Base-by-base conservation (phyloP, 305 asterid genomes). In the Fraxinus greggii region DNA sequence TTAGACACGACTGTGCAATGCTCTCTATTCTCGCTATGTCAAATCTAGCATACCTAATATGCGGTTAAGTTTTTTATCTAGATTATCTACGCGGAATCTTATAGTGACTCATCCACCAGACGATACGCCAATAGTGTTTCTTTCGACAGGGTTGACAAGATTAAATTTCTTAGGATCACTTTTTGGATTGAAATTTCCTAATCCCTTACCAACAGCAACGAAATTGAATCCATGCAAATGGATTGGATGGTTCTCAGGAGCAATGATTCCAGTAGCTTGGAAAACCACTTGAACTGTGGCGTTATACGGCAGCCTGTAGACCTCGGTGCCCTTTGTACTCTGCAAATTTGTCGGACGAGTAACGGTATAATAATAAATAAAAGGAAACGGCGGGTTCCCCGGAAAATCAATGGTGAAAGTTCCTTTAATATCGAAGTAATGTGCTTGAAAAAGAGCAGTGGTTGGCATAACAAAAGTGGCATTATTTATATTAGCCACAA, bases 41-140 rank as follows among this genome's bases (percentile, higher is more conserved):
- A 3, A 54, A n/a, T 54, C 65, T 5, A 26, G 72, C 15, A 10
- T 26, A 24, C 3, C 72, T 5, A 21, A 24, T 24, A 19, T 23
- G 29, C 2, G 21, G 23, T 21, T 7, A 2, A 19, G 29, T 1
- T 19, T 56, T 56, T 33, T 82, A 93, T 98, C 98, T 83, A 98
- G 98, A 81, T 93, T 93, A 77, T 95, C 98, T 5, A 97, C 94
- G 12, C 77, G 91, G 83, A 93, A 95, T 81, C 98, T 82, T 35
- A 93, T 86, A 72, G 97, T 98, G 0, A 91, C 93, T 97, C 98
- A 95, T 17, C 98, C 98, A 13, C 98, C 98, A 3, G 97, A 84
- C 0, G 98, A 98, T 26, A 91, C 97, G 9, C 92, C 92, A 21
- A 93, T 85, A 0, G 98, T 93, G 87, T 95, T 95, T 84, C 98